A percentile compares a stretch with the other conserved stretches of the same genome.
phyloP scores from a whole-genome alignment of 495 filamentous ascomycete species.

The Friedmanniomyces simplex region DNA sequence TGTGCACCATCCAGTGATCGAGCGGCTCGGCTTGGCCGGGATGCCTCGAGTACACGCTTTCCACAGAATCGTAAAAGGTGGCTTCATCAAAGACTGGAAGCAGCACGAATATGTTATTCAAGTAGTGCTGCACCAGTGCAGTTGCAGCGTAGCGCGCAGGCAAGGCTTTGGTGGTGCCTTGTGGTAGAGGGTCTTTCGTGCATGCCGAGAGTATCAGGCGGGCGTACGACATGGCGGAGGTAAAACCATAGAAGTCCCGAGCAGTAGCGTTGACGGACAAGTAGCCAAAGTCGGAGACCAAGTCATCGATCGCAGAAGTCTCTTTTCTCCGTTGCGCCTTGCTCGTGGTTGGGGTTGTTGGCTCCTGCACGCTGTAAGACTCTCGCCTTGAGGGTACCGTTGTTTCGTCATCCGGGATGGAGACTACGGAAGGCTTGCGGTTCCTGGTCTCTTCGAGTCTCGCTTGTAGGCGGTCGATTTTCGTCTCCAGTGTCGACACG shows the following conservation, averaged over 20 bases:
- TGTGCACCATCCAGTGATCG: conserved; percentile 75
- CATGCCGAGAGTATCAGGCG: conserved; percentile 68
- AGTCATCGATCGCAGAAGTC: conserved; percentile 33
- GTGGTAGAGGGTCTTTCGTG: conserved; percentile 52
- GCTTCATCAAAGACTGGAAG: conserved; percentile 73
- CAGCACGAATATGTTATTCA: conserved; percentile 66
- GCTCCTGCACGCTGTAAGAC: conserved; percentile 22
- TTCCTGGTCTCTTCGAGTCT: conserved; percentile 51
- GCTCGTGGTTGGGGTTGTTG: conserved; percentile 15
- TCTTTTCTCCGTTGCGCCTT: conserved; percentile 30
- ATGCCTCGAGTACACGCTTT: conserved; percentile 62
- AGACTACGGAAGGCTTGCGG: conserved; percentile 37
- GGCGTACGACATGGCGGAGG: conserved; percentile 74
- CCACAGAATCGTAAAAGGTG: conserved; percentile 61
- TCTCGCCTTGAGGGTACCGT: conserved; percentile 23
- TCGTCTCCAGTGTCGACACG: conserved; percentile 80
- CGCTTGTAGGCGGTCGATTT: conserved; percentile 75
- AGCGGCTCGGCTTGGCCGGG: conserved; percentile 52
- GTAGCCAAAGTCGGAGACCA: conserved; percentile 37
- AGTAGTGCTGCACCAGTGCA: conserved; percentile 65
- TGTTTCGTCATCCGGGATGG: conserved; percentile 27
- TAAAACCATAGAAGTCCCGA: conserved; percentile 79
- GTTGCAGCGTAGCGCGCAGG: conserved; percentile 56
- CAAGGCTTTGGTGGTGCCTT: conserved; percentile 44
- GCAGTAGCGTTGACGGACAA: conserved; percentile 78